Percentiles rank a stretch among this genome's conserved stretches.
Evolutionary conservation across 768 basidiomycete species (phyloP).

Genomic region (Megacollybia marginata): DNA sequence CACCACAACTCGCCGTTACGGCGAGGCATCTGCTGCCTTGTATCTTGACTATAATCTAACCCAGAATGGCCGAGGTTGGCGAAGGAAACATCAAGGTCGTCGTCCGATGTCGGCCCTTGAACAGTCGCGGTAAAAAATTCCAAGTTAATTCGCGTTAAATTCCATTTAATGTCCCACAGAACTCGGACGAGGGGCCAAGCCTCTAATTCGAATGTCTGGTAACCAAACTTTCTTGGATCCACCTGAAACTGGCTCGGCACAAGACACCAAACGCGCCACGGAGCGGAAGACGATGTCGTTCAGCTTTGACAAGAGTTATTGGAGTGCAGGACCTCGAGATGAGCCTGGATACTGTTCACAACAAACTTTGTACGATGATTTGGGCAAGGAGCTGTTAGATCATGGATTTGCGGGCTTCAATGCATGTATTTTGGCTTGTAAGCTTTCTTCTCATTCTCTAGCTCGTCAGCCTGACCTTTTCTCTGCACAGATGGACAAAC

Average conservation of each 20-base stretch:
- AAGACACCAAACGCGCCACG: conserved; percentile 72
- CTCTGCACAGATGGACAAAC: conserved; percentile 64
- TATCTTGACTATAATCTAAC: conserved; percentile 4
- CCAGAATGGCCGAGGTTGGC: conserved; percentile 62
- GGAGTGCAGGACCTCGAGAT: conserved; percentile 88
- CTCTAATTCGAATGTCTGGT: conserved; percentile 90
- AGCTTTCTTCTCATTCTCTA: conserved; percentile 29
- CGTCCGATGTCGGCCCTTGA: conserved; percentile 94
- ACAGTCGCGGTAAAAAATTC: conserved; percentile 68
- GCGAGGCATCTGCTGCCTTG: no score
- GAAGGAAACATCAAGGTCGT: conserved; percentile 92
- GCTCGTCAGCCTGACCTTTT: conserved; percentile 5
- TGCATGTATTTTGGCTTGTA: conserved; percentile 97
- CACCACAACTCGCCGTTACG: no score
- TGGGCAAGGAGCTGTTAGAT: conserved; percentile 90
- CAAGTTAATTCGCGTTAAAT: not conserved
- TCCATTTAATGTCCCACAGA: conserved; percentile 38
- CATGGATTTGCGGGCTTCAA: conserved; percentile 97
- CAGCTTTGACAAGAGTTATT: conserved; percentile 96
- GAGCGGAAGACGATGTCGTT: conserved; percentile 89
- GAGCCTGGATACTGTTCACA: conserved; percentile 91
- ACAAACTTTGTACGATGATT: conserved; percentile 88
- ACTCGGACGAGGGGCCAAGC: conserved; percentile 87
- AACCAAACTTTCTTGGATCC: conserved; percentile 91
- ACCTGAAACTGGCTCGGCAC: conserved; percentile 65